Evolutionary conservation across 106 monocot species (phyloP), one percentile per base, ranked within the genome.

Genomic region (Dioscorea zingiberensis): DNA sequence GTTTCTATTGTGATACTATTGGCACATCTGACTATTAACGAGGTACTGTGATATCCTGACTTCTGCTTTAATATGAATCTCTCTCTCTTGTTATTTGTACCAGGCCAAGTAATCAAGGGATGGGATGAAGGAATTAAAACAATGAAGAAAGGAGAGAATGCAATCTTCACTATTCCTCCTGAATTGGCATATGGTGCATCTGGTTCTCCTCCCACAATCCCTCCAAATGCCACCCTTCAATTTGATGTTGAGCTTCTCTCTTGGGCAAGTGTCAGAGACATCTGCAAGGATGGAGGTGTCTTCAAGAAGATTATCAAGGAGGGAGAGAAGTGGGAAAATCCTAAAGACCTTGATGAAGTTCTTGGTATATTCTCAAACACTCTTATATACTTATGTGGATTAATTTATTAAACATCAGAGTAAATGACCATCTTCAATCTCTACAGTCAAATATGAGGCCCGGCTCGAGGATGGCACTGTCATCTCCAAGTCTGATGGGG

Each of bases 281-380:
- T 85, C 1, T 85, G 82, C 68, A 89, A 89, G 65, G 89, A 89
- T 74, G 84, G 89, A 24, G 88, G 88, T 1, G 63, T 89, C 21
- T 70, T 84, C 56, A 89, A 89, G 81, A 89, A 84, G 54, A 76
- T 89, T 13, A 4, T 89, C 5, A 70, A 47, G 23, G 89, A 85
- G 64, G 89, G 89, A 23, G 84, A 89, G 58, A 89, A 89, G 30
- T 89, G 84, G 89, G 84, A 89, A 68, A 89, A 85, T 60, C 89
- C 89, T 15, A 89, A 89, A 64, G 89, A 89, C 58, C 78, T 65
- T 3, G 89, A 89, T 74, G 89, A 89, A 82, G 89, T 89, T 18
- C 64, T 82, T 21, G 89, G 89, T 89, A 74, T 56, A 21, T 48
- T 6, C 19, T 30, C 44, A 27, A 55, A 32, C 7, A 3, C 19